Base-by-base conservation (phyloP, 148 eudicot species). In the Rhododendron simsii region DNA sequence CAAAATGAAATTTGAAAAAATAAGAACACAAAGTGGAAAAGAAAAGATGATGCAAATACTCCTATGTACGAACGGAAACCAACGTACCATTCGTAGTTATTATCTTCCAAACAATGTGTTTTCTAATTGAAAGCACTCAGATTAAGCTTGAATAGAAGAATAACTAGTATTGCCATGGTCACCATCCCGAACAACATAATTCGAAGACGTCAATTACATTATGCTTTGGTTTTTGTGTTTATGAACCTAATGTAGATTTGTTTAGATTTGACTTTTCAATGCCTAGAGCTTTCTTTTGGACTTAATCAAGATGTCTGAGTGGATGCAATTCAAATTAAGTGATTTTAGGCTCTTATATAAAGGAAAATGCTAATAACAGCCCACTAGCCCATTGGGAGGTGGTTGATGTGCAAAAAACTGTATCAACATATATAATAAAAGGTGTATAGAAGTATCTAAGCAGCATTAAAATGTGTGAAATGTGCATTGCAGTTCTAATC, bases 191-290 rank as follows among this genome's bases (percentile, higher is more conserved):
- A 47, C 73, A 75, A 67, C 33, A 45, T 18, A 65, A 69, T 41
- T 5, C 7, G 3, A 1, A 55, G 15, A 63, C 30, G 10, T 15
- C 55, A 63, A 67, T 45, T 8, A 30, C 45, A 2, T 15, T 12
- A n/a, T 16, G 30, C 39, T 26, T 48, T 26, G 8, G 2, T 21
- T 79, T 41, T 79, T 14, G 28, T 23, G 26, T 47, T 48, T 50
- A 79, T 47, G 7, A 13, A 79, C 12, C 5, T 45, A 26, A 47
- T 23, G 57, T 26, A 13, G 16, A 21, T 47, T 47, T 2, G 26
- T 53, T 81, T 55, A 6, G 45, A 53, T 81, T 81, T 55, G 67
- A 81, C 45, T 53, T 11, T 81, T 81, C 61, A 80, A 16, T 80
- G 63, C 65, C 33, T 53, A 3, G 67, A 81, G 45, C 21, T 18